These are phyloP conservation scores for Clohesyomyces aquaticus DNA, from an alignment of 495 filamentous ascomycete species.

Conservation along the genomic window DNA sequence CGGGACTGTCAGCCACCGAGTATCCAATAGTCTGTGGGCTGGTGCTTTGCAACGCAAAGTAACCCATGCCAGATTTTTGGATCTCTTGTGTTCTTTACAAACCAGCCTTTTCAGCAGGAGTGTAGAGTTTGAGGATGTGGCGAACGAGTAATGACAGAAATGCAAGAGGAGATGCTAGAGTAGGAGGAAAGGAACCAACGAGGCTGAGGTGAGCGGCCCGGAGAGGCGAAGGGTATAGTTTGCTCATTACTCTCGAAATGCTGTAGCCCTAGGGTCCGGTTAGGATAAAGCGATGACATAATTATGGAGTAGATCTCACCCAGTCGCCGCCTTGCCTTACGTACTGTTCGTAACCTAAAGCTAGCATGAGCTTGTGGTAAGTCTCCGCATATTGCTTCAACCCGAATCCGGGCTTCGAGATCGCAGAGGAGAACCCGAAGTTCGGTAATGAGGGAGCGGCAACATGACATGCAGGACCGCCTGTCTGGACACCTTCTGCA, in stretches of 20 bases:
- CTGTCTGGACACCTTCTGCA: conserved; percentile 40
- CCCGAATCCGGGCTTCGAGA: conserved; percentile 58
- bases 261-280: background rate
- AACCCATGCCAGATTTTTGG: conserved; percentile 48
- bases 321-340: conserved; percentile 68
- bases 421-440: conserved; percentile 65
- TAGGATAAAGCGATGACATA: background rate
- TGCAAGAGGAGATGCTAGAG: too few relatives aligned
- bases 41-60: conserved; percentile 52
- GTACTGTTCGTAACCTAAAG: conserved; percentile 68
- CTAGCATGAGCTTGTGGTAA: conserved; percentile 67
- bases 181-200: too few relatives aligned
- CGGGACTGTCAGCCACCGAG: conserved; percentile 56
- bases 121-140: too few relatives aligned
- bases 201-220: too few relatives aligned
- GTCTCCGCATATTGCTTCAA: conserved; percentile 64
- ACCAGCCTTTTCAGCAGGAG: conserved; percentile 41
- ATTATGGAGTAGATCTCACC: conserved; percentile 40
- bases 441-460: conserved; percentile 73
- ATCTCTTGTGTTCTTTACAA: conserved; percentile 48
- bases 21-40: conserved; percentile 57
- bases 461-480: conserved; percentile 65
- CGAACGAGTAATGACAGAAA: too few relatives aligned
- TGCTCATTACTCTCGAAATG: too few relatives aligned
- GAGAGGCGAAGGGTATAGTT: too few relatives aligned